Conservation (phyloP, 2,329 filamentous ascomycete genomes). For the Talaromyces sp. region DNA sequence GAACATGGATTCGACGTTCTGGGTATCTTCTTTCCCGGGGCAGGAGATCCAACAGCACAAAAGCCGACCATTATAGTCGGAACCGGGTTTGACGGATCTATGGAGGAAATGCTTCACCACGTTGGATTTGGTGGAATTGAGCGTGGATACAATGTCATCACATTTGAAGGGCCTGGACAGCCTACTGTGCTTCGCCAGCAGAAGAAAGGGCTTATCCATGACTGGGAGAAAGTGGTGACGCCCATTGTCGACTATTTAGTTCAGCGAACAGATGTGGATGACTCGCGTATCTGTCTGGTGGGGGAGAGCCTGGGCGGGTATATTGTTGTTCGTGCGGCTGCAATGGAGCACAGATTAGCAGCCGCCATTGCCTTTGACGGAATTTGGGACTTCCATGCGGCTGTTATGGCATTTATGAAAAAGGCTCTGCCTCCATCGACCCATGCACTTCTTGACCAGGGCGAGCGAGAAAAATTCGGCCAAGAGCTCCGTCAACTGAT, state of each 20-base stretch:
- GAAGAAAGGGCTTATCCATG: slow-evolving; percentile 4
- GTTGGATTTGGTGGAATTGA: neutral
- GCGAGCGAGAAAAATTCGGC: neutral
- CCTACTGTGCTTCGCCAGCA: neutral
- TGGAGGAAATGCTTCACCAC: slow-evolving; percentile 1
- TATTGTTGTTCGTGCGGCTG: neutral
- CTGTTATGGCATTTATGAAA: neutral
- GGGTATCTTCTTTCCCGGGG: neutral
- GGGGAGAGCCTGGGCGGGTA: neutral
- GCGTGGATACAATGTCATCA: slow-evolving; percentile 3
- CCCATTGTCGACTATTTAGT: slow-evolving; percentile 2
- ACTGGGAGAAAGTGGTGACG: slow-evolving; percentile 6
- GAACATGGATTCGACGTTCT: neutral
- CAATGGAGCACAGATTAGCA: neutral
- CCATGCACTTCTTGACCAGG: neutral
- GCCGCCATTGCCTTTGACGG: slow-evolving; percentile 2
- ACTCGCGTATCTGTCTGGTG: neutral
- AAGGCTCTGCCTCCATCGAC: neutral
- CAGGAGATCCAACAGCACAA: neutral
- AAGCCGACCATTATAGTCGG: slow-evolving; percentile 1
- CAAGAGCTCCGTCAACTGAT: neutral
- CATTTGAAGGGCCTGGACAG: slow-evolving; percentile 6
- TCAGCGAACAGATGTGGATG: neutral
- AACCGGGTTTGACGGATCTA: slow-evolving; percentile 1
- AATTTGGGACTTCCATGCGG: neutral